phyloP scores from a whole-genome alignment of 2,329 filamentous ascomycete genomes.

The Aspergillus fischeri region DNA sequence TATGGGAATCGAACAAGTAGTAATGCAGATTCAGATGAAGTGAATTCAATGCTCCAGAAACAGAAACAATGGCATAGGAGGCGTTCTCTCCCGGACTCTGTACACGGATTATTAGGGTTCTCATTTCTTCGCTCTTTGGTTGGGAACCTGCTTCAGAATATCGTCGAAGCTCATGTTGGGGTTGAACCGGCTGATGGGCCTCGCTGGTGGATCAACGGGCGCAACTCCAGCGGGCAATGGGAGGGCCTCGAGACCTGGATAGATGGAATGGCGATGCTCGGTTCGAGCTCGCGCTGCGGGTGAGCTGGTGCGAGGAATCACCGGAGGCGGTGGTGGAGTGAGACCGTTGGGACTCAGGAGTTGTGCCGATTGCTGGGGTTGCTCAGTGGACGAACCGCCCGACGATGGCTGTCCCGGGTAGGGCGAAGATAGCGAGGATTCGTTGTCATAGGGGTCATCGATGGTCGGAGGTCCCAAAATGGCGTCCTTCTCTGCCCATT shows the following conservation, averaged over 20 bases:
- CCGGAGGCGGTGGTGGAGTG: conserved; percentile 32
- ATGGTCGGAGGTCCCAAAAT: conserved; percentile 30
- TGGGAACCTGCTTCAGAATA: conserved; percentile 41
- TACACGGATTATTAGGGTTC: conserved; percentile 6
- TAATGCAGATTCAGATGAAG: neutral
- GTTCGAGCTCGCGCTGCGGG: conserved; percentile 26
- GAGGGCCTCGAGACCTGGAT: conserved; percentile 43
- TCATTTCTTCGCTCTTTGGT: conserved; percentile 36
- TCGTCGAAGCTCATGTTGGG: conserved; percentile 49
- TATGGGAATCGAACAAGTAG: neutral
- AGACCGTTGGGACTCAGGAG: conserved; percentile 29
- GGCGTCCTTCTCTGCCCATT: conserved; percentile 51
- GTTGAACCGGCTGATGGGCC: conserved; percentile 41
- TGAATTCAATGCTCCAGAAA: conserved; percentile 1
- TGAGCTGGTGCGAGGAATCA: conserved; percentile 33
- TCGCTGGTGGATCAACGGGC: conserved; percentile 36
- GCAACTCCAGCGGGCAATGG: conserved; percentile 41
- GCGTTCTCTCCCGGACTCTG: conserved; percentile 1
- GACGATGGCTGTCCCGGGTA: conserved; percentile 37
- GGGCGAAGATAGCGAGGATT: conserved; percentile 36
- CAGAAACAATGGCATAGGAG: conserved; percentile 8
- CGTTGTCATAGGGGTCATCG: conserved; percentile 34
- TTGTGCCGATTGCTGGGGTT: conserved; percentile 28
- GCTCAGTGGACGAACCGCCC: conserved; percentile 33
- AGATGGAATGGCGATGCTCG: conserved; percentile 41